Evolutionary conservation across 345 rosid species (phyloP), one percentile per base, ranked within the genome.

Genomic region (Rhizophora mangle): DNA sequence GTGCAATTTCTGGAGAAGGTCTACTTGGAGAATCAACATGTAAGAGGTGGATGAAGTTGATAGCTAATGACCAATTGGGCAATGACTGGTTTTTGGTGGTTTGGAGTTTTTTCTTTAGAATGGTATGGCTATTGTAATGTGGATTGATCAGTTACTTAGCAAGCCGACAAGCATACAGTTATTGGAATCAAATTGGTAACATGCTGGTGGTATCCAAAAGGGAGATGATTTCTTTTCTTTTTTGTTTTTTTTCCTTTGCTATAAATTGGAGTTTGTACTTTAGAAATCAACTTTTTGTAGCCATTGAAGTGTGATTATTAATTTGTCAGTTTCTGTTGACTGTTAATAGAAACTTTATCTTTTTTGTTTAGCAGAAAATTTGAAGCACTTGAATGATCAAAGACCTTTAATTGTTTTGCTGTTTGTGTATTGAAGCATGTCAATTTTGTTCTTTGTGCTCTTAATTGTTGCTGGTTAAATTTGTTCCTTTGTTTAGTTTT

Each of bases 241-340:
- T 70, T 18, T 27, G 7, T 19, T 2, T 11, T 6, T 9, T 54
- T 64, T 53, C 54, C 51, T 36, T n/a, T n/a, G 27, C 29, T 22
- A 24, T 27, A 13, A 61, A 34, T 11, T 4, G 43, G 8, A 29
- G 1, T 24, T 6, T 31, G 6, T 32, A 7, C 22, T 58, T 8
- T 6, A 51, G 24, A 21, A 34, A 19, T 37, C 39, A 71, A 21
- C 68, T 63, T 62, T 24, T 56, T 43, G 46, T 56, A 63, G 68
- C 8, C 31, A 8, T 64, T 52, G 29, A 43, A 53, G 16, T 32
- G 24, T 36, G 49, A 58, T 72, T 51, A 59, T 59, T 72, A 18
- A 64, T 58, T 43, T 64, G 60, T 59, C 31, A 34, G 29, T 49
- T 61, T 62, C 43, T 30, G 10, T 68, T 62, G 27, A 24, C 11